Evolutionary conservation across 352 stramenopile genomes (phyloP).

Genomic region (Phytophthora megakarya): DNA sequence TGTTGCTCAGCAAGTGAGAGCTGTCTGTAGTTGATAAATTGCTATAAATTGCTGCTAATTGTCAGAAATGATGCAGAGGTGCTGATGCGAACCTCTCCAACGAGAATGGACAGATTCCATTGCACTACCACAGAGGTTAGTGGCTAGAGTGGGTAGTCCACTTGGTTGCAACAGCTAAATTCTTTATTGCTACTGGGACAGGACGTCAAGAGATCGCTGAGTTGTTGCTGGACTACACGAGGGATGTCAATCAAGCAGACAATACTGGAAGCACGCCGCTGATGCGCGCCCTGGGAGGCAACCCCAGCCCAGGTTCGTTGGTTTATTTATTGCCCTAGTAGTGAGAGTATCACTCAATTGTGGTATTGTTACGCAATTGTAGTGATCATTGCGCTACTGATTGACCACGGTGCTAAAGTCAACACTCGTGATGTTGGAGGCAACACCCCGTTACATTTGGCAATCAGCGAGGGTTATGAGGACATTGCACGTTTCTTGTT

Average conservation of each 20-base stretch:
- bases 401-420: constrained; percentile 66
- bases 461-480: constrained; percentile 66
- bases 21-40: not conserved
- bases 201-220: constrained; percentile 70
- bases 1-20: constrained; percentile 61
- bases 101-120: constrained; percentile 69
- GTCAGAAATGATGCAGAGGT: constrained; percentile 25
- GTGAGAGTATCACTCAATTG: not conserved
- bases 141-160: not conserved
- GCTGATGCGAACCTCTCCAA: constrained; percentile 72
- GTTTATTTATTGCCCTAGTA: not conserved
- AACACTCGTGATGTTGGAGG: constrained; percentile 61
- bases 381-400: constrained; percentile 65
- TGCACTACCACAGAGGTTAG: constrained; percentile 78
- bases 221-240: constrained; percentile 71
- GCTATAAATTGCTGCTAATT: constrained; percentile 6
- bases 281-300: constrained; percentile 61
- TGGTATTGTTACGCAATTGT: not conserved
- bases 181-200: constrained; percentile 14
- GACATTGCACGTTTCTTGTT: constrained; percentile 65
- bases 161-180: not conserved
- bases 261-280: constrained; percentile 65
- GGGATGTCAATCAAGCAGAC: constrained; percentile 65
- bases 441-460: constrained; percentile 75
- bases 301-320: constrained; percentile 53